These are phyloP conservation scores for Backusella circina DNA, from an alignment of 192 early-diverging fungal species.

Conservation along the genomic window DNA sequence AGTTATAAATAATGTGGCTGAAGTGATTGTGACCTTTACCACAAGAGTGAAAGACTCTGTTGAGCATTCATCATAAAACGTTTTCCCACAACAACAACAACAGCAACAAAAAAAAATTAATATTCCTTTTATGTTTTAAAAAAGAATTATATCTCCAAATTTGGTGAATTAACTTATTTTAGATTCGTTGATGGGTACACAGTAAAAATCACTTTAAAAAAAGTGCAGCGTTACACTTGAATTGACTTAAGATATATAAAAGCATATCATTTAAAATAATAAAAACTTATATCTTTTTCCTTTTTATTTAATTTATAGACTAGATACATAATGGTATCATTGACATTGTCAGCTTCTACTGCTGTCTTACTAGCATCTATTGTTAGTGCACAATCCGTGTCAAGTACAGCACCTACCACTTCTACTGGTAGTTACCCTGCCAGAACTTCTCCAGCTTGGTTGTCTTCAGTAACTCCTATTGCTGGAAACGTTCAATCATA, in stretches of 20 bases:
- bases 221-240: background rate
- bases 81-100: background rate
- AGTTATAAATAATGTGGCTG: background rate
- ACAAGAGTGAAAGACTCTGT: background rate
- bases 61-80: background rate
- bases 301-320: background rate
- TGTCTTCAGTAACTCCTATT: conserved; percentile 18
- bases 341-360: background rate
- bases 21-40: background rate
- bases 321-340: background rate
- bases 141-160: conserved; percentile 1
- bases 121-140: background rate
- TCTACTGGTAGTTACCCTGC: background rate
- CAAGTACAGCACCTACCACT: background rate
- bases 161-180: conserved; percentile 4
- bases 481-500: conserved; percentile 17
- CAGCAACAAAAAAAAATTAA: background rate
- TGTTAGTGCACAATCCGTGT: background rate
- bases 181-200: background rate
- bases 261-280: background rate
- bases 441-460: conserved; percentile 23
- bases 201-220: background rate
- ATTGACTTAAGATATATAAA: background rate
- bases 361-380: background rate
- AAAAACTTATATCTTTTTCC: background rate